These are phyloP conservation scores for Calvatia gigantea DNA, from an alignment of 768 basidiomycete genomes.

Conservation along the genomic window DNA sequence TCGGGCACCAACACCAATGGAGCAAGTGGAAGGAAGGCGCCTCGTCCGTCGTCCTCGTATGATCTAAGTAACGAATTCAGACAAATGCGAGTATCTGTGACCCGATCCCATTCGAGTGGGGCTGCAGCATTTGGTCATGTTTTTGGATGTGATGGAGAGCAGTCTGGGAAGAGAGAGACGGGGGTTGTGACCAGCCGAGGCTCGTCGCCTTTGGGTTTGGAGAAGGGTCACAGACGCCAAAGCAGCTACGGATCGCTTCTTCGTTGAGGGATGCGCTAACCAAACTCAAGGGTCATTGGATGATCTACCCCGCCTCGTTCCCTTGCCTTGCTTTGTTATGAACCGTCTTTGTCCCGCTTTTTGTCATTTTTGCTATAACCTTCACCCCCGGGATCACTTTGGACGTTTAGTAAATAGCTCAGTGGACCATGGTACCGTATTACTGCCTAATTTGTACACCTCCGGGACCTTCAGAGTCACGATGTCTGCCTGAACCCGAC, in stretches of 20 bases:
- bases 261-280: background rate
- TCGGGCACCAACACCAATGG: background rate
- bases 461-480: background rate
- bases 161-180: background rate
- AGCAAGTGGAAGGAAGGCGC: background rate
- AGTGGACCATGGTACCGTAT: too few species aligned
- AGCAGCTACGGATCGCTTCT: background rate
- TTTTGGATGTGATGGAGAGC: background rate
- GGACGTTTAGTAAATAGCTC: too few species aligned
- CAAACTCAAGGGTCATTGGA: too few species aligned
- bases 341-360: too few species aligned
- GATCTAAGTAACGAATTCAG: conserved; percentile 40
- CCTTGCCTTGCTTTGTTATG: too few species aligned
- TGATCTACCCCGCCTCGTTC: too few species aligned
- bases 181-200: background rate
- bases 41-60: conserved; percentile 24
- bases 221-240: background rate
- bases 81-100: conserved; percentile 26
- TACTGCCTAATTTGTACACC: background rate
- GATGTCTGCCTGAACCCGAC: background rate
- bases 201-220: background rate
- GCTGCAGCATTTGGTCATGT: background rate
- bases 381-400: too few species aligned
- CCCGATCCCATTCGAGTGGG: conserved; percentile 9
- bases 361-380: too few species aligned